Percentiles rank a stretch among this genome's conserved stretches.
Conservation (phyloP, 208 protist species). For the Trypanosoma boissoni region DNA sequence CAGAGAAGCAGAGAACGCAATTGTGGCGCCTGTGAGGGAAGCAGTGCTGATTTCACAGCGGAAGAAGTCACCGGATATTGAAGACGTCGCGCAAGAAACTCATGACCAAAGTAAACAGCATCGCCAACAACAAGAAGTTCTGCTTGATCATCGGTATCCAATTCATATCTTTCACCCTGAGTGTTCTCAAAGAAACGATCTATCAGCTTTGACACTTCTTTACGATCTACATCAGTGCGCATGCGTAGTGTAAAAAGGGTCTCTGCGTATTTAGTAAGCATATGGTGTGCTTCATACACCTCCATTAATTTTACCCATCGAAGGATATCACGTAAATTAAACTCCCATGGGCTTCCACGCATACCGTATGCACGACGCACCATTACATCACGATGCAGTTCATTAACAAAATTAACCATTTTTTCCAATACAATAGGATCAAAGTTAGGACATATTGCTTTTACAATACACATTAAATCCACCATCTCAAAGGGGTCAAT, state of each 20-base stretch:
- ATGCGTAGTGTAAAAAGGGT: conserved; percentile 88
- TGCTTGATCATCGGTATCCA: conserved; percentile 21
- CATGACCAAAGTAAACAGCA: conserved; percentile 56
- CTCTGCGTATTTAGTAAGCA: conserved; percentile 66
- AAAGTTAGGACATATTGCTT: conserved; percentile 79
- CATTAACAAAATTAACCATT: conserved; percentile 96
- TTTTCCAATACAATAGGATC: conserved; percentile 47
- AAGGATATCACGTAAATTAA: conserved; percentile 99
- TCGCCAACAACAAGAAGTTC: conserved; percentile 70
- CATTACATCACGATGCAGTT: conserved; percentile 91
- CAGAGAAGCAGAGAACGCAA: conserved; percentile 88
- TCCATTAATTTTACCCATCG: conserved; percentile 96
- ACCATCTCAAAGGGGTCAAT: conserved; percentile 86
- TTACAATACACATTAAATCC: conserved; percentile 88
- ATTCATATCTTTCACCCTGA: background rate
- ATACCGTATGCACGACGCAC: conserved; percentile 71
- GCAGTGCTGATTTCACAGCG: conserved; percentile 39
- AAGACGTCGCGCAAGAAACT: conserved; percentile 29
- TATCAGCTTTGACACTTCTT: conserved; percentile 37
- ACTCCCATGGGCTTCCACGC: conserved; percentile 98
- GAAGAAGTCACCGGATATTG: background rate
- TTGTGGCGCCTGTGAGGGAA: conserved; percentile 61
- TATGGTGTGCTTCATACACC: conserved; percentile 38
- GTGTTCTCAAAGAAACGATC: conserved; percentile 42
- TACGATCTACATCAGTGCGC: conserved; percentile 72